Base-by-base conservation (phyloP, 441 rosid species). In the Brassica balearica region DNA sequence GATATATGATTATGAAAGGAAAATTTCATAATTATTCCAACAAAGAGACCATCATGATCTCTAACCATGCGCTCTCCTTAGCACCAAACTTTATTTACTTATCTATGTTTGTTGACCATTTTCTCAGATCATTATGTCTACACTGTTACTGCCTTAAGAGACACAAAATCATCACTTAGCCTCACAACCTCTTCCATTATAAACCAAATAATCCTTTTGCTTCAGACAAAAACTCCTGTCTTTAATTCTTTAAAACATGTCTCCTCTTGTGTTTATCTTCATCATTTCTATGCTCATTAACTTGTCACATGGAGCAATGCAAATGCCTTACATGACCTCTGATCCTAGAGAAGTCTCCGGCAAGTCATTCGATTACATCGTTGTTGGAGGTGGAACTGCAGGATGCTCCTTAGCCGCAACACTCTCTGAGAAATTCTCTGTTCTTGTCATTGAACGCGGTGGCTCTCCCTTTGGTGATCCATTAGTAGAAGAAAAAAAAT, bases 381-480 rank as follows among this genome's bases (percentile, higher is more conserved):
- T 92, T 19, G 87, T 86, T 2, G 96, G 92, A 14, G 92, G 95
- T 11, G 94, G 96, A 62, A 89, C 93, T 6, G 81, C 95, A 0
- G 93, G 94, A 36, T 88, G 96, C 59, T 88, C 95, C 25, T 79
- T 94, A 11, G 90, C 91, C 0, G 86, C 96, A 1, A 91, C 94
- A 5, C 84, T 92, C n/a, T 90, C 92, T 0, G 85, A 86, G 80
- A 85, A 84, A 23, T 89, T 82, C 86, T 82, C 92, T 1, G 95
- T 91, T 53, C 82, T 90, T 3, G 17, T 92, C 82, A 77, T 89
- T 1, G 95, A 91, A 80, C 88, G 92, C 4, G 94, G 96, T 0
- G 87, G 88, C 55, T 91, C 90, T 0, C 91, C 95, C 48, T 90
- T 71, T 62, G 93, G 88, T 53, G 86, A 89, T 55, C 93, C 96